Conservation (phyloP, 441 rosid species). For the Gossypium davidsonii region DNA sequence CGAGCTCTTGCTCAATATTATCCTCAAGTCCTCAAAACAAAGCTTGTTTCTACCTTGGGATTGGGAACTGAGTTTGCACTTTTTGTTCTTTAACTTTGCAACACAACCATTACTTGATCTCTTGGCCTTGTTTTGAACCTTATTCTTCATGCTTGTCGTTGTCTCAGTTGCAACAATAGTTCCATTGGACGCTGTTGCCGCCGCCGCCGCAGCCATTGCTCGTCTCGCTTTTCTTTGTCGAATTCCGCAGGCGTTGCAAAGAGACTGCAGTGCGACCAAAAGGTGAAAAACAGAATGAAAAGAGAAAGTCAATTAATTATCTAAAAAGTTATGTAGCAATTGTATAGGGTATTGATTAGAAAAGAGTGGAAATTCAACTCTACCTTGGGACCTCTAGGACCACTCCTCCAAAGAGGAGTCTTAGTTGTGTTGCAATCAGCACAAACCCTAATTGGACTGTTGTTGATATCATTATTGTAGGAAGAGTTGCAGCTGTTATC, state of each 20-base stretch:
- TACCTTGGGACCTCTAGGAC: conserved; percentile 96
- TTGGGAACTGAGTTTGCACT: conserved; percentile 39
- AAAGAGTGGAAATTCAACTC: neutral
- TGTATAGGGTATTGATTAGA: neutral
- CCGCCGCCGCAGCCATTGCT: conserved; percentile 70
- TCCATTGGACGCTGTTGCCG: conserved; percentile 25
- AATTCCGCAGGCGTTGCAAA: conserved; percentile 97
- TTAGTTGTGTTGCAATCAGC: conserved; percentile 84
- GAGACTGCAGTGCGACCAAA: conserved; percentile 45
- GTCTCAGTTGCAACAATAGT: conserved; percentile 18
- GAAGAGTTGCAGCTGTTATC: conserved; percentile 28
- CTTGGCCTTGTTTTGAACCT: conserved; percentile 44
- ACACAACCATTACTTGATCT: conserved; percentile 29
- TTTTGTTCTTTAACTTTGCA: conserved; percentile 42
- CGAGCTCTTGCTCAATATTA: conserved; percentile 59
- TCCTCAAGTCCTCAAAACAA: conserved; percentile 61
- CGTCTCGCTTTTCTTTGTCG: conserved; percentile 89
- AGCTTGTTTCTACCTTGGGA: conserved; percentile 36
- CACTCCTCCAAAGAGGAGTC: conserved; percentile 98
- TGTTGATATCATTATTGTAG: conserved; percentile 24
- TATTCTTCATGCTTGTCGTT: conserved; percentile 21
- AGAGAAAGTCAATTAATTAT: neutral
- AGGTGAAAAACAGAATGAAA: neutral
- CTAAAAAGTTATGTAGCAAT: neutral
- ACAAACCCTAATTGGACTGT: conserved; percentile 70